Base-by-base conservation (phyloP, 192 early-diverging fungal species). In the Coemansia sp. region DNA sequence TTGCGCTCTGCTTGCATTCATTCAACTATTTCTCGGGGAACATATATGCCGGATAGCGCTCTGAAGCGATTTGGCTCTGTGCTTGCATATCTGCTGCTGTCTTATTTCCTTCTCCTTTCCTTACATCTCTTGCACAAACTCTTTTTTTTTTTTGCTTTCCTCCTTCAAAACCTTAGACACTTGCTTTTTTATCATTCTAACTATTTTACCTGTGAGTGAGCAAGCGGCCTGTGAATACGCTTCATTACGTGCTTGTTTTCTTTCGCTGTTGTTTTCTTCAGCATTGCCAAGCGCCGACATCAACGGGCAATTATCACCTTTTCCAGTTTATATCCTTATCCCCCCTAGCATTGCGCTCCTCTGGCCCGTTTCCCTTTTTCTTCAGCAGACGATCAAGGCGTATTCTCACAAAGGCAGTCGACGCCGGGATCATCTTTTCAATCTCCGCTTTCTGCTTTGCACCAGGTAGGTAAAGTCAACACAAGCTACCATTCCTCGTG, bases 381-480 rank as follows among this genome's bases (percentile, higher is more conserved):
- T 29, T 6, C 23, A 25, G 49, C 13, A 52, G 49, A 25, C 22
- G 49, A 52, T 52, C 49, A 25, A 52, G 3, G 29, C 29, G 22
- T 7, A 13, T 20, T 6, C 8, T 52, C 22, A 25, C 49, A 52
- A 52, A 52, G 49, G 14, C 22, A 52, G 46, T 48, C n/a, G 19
- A 52, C 49, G 10, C 3, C 49, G 23, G 14, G 7, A 25, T 25
- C 49, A 52, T 11, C 34, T 25, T 59, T 54, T 49, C 48, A 34
- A 34, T 69, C 56, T 61, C 50, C 45, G 59, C 41, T 45, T 71
- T 66, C 11, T 36, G 25, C 22, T 40, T 55, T 64, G 13, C 42
- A 35, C 33, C 34, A n/a, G 55, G 33, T 57, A 36, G 55, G 55
- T 57, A 57, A 57, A 34, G 55, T 34, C 55, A 57, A 57, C 23